These are phyloP conservation scores for Funneliformis geosporum DNA, from an alignment of 192 early-diverging fungal genomes.

Conservation along the genomic window DNA sequence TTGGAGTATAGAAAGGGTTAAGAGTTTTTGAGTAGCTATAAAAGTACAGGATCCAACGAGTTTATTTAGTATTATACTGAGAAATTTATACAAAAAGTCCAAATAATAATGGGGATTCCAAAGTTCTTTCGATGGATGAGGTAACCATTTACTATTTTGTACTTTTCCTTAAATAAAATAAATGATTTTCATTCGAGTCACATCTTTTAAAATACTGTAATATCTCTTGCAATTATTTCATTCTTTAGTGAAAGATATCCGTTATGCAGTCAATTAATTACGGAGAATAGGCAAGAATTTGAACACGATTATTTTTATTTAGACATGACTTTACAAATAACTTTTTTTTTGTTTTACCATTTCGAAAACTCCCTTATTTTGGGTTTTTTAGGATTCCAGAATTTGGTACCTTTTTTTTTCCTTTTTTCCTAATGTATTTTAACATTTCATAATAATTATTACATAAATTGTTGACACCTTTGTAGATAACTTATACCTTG, in stretches of 20 bases:
- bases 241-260: slow-evolving; percentile 86
- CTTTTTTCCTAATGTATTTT: neutral
- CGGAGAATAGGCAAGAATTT: slow-evolving; percentile 62
- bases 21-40: neutral
- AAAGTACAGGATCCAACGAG: neutral
- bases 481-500: slow-evolving; percentile 93
- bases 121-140: slow-evolving; percentile 98
- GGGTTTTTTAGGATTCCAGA: slow-evolving; percentile 72
- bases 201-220: neutral
- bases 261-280: slow-evolving; percentile 86
- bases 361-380: neutral
- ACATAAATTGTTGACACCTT: neutral
- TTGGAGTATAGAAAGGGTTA: neutral
- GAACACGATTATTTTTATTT: too few species aligned
- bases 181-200: neutral
- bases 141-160: slow-evolving; percentile 38
- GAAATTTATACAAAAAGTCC: neutral
- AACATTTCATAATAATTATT: neutral
- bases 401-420: slow-evolving; percentile 64
- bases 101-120: slow-evolving; percentile 76
- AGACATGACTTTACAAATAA: neutral
- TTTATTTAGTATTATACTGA: neutral
- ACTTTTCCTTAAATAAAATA: neutral
- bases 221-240: neutral
- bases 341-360: neutral